Evolutionary conservation across 2,329 filamentous ascomycete genomes (phyloP), one percentile per base, ranked within the genome.

Genomic region (Celoporthe dispersa): DNA sequence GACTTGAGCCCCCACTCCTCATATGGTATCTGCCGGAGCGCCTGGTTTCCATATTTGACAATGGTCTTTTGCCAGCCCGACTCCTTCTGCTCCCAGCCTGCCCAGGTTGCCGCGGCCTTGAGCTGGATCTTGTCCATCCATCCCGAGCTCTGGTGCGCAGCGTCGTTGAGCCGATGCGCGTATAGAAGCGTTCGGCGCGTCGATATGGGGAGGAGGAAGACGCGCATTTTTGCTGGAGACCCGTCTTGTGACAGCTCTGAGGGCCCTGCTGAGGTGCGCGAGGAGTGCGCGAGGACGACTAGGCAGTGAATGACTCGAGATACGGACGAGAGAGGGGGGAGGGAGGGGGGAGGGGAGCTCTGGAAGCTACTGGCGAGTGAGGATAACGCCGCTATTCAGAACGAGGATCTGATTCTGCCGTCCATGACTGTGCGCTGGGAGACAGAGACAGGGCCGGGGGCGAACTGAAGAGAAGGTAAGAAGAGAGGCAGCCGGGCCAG

Each of bases 1-100:
- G 94, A 97, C 83, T 98, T 98, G 74, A 99, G 86, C 0, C 93
- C 94, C 96, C 96, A 99, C 90, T 99, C 96, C 81, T 98, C 93
- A 79, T 93, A 98, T 2, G 96, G 93, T 76, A 99, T 97, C 73
- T 93, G 89, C 75, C 93, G 90, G 72, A 99, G 88, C 22, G 93
- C 89, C 64, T 89, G 84, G 81, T 99, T 98, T 68, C 96, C 96
- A 80, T 95, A 97, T 70, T 87, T 86, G 66, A 96, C 95, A 28
- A 98, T 86, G 75, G 89, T 89, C 78, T 92, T 94, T 84, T 98
- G 94, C 96, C 96, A 98, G 67, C 93, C 92, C 60, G 85, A 85
- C 25, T 94, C 90, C 74, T 91, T 91, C 79, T 91, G 90, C 81
- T 98, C 96, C 94, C 95, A 98, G 70, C 85, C 83, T 4, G 92